phyloP scores from a whole-genome alignment of 2,329 filamentous ascomycete species.

The Phoma sp. region DNA sequence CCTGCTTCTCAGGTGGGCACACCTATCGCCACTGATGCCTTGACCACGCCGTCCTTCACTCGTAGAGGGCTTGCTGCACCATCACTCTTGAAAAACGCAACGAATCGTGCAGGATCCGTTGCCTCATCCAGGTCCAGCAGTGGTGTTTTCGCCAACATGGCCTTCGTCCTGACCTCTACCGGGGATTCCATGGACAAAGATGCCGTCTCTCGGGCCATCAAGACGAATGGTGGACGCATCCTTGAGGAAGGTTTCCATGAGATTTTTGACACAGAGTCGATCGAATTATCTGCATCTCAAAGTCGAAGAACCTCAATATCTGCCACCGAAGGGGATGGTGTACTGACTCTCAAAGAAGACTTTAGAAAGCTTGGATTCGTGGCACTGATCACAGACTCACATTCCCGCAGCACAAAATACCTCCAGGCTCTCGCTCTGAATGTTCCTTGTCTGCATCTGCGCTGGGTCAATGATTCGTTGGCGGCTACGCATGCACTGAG shows the following conservation, averaged over 20 bases:
- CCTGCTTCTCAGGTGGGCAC: constrained; percentile 31
- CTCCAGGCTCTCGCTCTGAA: constrained; percentile 92
- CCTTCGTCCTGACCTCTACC: constrained; percentile 81
- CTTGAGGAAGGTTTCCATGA: constrained; percentile 79
- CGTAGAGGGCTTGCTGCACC: constrained; percentile 46
- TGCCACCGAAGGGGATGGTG: constrained; percentile 18
- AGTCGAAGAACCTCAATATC: constrained; percentile 20
- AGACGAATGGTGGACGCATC: constrained; percentile 73
- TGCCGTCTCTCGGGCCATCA: constrained; percentile 67
- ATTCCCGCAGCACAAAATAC: constrained; percentile 88
- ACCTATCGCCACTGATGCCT: constrained; percentile 40
- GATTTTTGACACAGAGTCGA: constrained; percentile 66
- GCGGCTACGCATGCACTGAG: constrained; percentile 66
- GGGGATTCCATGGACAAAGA: constrained; percentile 61
- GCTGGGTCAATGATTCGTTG: constrained; percentile 80
- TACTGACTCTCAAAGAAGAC: constrained; percentile 61
- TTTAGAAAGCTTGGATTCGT: constrained; percentile 72
- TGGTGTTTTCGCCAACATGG: constrained; percentile 77
- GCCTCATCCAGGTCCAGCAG: constrained; percentile 35
- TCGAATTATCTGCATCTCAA: constrained; percentile 25
- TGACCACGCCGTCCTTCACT: constrained; percentile 57
- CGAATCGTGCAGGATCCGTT: constrained; percentile 36
- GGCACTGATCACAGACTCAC: constrained; percentile 82
- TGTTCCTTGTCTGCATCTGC: constrained; percentile 80
- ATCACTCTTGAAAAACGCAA: constrained; percentile 35